Conservation (phyloP, 2,329 filamentous ascomycete genomes). For the Fusarium compactum region DNA sequence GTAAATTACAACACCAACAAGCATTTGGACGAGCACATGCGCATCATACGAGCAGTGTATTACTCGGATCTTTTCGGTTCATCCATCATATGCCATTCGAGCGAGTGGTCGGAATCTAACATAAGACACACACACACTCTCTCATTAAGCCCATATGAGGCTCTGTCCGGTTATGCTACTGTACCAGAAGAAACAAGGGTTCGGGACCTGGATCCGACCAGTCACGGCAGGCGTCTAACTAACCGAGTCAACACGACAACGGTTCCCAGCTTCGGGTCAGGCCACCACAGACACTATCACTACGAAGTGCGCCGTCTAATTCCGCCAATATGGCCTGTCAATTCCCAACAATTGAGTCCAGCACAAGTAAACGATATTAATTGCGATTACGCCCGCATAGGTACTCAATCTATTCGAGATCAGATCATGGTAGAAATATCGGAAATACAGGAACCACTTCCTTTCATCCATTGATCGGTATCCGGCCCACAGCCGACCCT, state of each 20-base stretch:
- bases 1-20: background rate
- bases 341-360: conserved; percentile 18
- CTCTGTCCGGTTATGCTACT: conserved; percentile 21
- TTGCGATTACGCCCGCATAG: conserved; percentile 1
- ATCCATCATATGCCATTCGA: background rate
- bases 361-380: background rate
- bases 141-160: conserved; percentile 23
- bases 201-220: conserved; percentile 12
- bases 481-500: conserved; percentile 9
- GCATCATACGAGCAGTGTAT: conserved; percentile 35
- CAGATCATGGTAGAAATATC: background rate
- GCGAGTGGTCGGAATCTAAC: conserved; percentile 9
- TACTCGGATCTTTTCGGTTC: conserved; percentile 26
- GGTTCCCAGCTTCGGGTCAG: conserved; percentile 21
- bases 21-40: background rate
- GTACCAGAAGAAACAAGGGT: conserved; percentile 16
- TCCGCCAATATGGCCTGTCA: conserved; percentile 34
- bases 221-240: conserved; percentile 9
- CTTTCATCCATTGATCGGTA: conserved; percentile 8
- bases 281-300: conserved; percentile 12
- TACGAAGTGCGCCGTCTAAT: conserved; percentile 16
- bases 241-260: conserved; percentile 13
- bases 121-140: background rate
- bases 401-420: background rate
- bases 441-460: background rate